Conservation (phyloP, 2,329 filamentous ascomycete genomes). For the Aspergillus ustus region DNA sequence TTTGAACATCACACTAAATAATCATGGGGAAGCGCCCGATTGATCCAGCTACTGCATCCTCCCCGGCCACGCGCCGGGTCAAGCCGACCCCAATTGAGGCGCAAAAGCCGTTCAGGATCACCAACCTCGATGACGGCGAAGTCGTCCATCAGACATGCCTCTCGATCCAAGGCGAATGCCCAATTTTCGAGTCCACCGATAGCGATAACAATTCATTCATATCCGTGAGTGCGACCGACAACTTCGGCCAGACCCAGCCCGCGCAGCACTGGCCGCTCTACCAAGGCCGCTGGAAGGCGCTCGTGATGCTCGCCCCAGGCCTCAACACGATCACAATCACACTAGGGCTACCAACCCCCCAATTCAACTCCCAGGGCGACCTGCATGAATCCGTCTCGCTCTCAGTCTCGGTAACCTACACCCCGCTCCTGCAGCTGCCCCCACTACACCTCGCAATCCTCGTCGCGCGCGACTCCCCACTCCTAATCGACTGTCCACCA, state of each 20-base stretch:
- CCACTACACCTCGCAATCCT: conserved; percentile 2
- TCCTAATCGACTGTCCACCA: conserved; percentile 2
- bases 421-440: background rate
- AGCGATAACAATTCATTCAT: background rate
- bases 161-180: conserved; percentile 2
- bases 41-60: background rate
- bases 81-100: background rate
- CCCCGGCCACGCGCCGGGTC: background rate
- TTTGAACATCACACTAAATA: too few relatives aligned
- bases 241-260: background rate
- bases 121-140: background rate
- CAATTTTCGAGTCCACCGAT: background rate
- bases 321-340: background rate
- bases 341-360: too few relatives aligned
- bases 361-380: background rate
- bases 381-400: background rate
- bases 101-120: background rate
- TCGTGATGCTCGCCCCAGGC: background rate
- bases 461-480: background rate
- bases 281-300: background rate
- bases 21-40: background rate
- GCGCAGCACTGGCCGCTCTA: background rate
- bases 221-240: background rate
- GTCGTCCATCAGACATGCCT: background rate
- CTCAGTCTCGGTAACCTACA: background rate